A percentile compares a stretch with the other conserved stretches of the same genome.
Evolutionary conservation across 2,329 filamentous ascomycete species (phyloP).

Genomic region (Fusarium torulosum): DNA sequence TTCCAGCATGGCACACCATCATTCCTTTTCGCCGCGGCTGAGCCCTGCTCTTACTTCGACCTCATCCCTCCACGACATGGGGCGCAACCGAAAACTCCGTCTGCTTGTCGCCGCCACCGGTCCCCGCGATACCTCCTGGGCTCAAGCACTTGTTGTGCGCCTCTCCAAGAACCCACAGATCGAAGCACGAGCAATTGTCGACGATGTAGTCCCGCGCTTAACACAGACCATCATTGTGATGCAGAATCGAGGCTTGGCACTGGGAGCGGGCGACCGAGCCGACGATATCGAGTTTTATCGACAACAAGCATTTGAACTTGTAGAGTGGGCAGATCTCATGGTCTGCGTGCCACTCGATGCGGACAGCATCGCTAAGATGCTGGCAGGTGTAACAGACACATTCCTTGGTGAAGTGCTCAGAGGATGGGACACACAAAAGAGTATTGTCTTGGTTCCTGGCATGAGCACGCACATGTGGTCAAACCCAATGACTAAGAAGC

Average conservation of each 20-base stretch:
- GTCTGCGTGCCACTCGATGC: constrained; percentile 88
- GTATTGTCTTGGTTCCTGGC: constrained; percentile 84
- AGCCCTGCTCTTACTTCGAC: constrained; percentile 51
- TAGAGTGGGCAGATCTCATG: constrained; percentile 89
- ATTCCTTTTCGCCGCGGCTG: constrained; percentile 51
- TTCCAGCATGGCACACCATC: constrained; percentile 52
- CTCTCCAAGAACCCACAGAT: constrained; percentile 74
- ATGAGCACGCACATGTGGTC: constrained; percentile 94
- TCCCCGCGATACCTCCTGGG: constrained; percentile 73
- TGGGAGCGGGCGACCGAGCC: constrained; percentile 51
- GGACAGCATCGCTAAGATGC: constrained; percentile 87
- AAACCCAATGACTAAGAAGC: constrained; percentile 88
- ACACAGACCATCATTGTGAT: constrained; percentile 72
- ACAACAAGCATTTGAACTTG: constrained; percentile 72
- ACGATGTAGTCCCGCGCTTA: constrained; percentile 73
- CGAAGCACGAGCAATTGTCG: constrained; percentile 71
- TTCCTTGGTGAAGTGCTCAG: constrained; percentile 84
- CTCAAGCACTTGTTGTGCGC: constrained; percentile 73
- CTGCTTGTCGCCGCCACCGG: constrained; percentile 76
- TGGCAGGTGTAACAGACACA: constrained; percentile 84
- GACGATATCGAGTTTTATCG: constrained; percentile 66
- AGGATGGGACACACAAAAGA: constrained; percentile 89
- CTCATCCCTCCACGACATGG: constrained; percentile 55
- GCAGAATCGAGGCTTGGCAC: constrained; percentile 63
- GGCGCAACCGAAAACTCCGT: constrained; percentile 62